Evolutionary conservation across 345 rosid genomes (phyloP).

Genomic region (Brassica rapa): DNA sequence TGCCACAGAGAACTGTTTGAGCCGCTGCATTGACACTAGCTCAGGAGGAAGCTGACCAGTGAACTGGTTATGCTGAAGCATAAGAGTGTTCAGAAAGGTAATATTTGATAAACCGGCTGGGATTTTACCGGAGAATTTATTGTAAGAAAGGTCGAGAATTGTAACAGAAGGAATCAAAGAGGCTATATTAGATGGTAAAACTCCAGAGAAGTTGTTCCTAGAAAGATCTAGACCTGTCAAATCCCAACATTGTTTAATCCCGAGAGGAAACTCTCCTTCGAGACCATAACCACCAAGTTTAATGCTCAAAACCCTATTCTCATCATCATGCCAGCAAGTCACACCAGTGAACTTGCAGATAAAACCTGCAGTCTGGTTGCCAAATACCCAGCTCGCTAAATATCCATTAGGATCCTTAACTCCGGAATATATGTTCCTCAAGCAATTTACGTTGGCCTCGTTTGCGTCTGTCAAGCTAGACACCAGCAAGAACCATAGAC

Average conservation of each 20-base stretch:
- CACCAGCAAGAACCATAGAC: neutral
- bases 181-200: slow-evolving; percentile 49
- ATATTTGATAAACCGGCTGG: slow-evolving; percentile 42
- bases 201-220: slow-evolving; percentile 57
- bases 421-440: neutral
- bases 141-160: slow-evolving; percentile 60
- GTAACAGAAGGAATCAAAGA: slow-evolving; percentile 13
- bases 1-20: slow-evolving; percentile 49
- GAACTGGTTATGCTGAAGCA: slow-evolving; percentile 64
- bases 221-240: slow-evolving; percentile 65
- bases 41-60: slow-evolving; percentile 56
- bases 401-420: neutral
- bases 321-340: slow-evolving; percentile 78
- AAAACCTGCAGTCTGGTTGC: slow-evolving; percentile 40
- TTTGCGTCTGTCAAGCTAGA: neutral
- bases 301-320: slow-evolving; percentile 59
- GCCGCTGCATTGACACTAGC: slow-evolving; percentile 45
- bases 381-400: neutral
- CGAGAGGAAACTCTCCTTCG: slow-evolving; percentile 57
- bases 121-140: slow-evolving; percentile 61
- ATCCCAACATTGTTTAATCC: no score
- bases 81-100: slow-evolving; percentile 54
- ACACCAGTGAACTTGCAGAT: slow-evolving; percentile 79
- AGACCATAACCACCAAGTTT: slow-evolving; percentile 64
- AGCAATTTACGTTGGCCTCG: neutral